Percentiles rank a stretch among this genome's conserved stretches.
Evolutionary conservation across 2,329 filamentous ascomycete genomes (phyloP).

Genomic region (Diaporthe capsici): DNA sequence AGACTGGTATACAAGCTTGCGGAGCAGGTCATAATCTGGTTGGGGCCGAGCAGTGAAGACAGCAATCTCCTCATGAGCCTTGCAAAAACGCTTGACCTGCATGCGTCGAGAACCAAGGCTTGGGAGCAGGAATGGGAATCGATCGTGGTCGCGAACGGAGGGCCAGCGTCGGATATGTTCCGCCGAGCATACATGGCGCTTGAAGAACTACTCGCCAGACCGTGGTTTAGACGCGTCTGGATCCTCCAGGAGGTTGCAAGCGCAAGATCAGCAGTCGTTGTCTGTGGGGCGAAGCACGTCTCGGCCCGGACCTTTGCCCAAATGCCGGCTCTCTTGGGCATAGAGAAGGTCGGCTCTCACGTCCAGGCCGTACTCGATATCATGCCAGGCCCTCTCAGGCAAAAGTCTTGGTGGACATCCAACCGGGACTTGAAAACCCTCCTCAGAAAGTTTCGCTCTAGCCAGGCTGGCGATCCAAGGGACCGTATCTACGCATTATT

Average conservation of each 20-base stretch:
- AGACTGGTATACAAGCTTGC: constrained; percentile 39
- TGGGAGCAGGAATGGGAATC: constrained; percentile 23
- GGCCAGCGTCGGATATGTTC: not conserved
- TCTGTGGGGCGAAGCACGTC: not conserved
- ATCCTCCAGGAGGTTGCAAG: constrained; percentile 30
- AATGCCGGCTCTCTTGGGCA: not conserved
- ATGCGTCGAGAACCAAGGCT: not conserved
- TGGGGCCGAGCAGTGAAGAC: constrained; percentile 30
- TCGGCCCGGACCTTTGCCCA: constrained; percentile 9
- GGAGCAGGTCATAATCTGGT: constrained; percentile 42
- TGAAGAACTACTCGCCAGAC: not conserved
- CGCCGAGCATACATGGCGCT: not conserved
- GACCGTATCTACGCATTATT: constrained; percentile 16
- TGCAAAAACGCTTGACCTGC: constrained; percentile 6
- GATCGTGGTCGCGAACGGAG: constrained; percentile 16
- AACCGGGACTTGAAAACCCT: not conserved
- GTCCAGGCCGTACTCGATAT: not conserved
- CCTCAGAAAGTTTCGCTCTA: constrained; percentile 10
- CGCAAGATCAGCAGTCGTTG: constrained; percentile 15
- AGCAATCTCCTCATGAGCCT: constrained; percentile 3
- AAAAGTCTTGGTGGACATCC: constrained; percentile 15
- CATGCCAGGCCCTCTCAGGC: constrained; percentile 11
- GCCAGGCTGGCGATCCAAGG: constrained; percentile 6
- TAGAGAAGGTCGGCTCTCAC: not conserved
- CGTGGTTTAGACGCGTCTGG: constrained; percentile 41